Base-by-base conservation (phyloP, 345 rosid species). In the Pugionium cornutum region DNA sequence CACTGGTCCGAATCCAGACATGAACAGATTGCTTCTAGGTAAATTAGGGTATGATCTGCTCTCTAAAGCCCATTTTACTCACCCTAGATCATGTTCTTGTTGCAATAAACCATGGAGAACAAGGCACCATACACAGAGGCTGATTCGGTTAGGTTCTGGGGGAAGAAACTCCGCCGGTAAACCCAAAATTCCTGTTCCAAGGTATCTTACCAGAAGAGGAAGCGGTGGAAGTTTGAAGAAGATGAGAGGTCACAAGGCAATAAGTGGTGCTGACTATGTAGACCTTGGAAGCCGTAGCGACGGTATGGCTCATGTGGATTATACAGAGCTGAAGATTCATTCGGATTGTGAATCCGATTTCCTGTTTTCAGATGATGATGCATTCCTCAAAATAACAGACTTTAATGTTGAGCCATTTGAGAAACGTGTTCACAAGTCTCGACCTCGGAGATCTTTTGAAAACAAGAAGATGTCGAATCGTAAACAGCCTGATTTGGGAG, bases 321-420 rank as follows among this genome's bases (percentile, higher is more conserved):
- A 84, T 68, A 72, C 79, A 2, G 80, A 89, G 74, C 79, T 89
- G 54, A 80, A 82, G 57, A 49, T 82, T 52, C 57, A 66, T 29
- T 86, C 89, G 2, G 84, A 83, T 63, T 61, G 79, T 37, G 89
- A 86, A 34, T 78, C 85, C 0, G 92, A 83, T 59, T 77, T 75
- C 68, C 52, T 68, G 62, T 78, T 78, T 73, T 80, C 87, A 42
- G 86, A 82, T 50, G 85, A 80, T 31, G 84, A 82, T 28, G 62
- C 61, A 10, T 73, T 78, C 43, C 2, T 67, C 26, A 69, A 35
- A 7, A 57, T 53, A 29, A 62, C 50, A 0, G 76, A 82, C 67
- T 52, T 48, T 39, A 74, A 39, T 45, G 72, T 58, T 70, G 83
- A 68, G 33, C 60, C 59, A 62, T 44, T 64, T 51, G 53, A 56